These are phyloP conservation scores for Cutaneotrichosporon cyanovorans DNA, from an alignment of 1,284 basidiomycete genomes.

Conservation along the genomic window DNA sequence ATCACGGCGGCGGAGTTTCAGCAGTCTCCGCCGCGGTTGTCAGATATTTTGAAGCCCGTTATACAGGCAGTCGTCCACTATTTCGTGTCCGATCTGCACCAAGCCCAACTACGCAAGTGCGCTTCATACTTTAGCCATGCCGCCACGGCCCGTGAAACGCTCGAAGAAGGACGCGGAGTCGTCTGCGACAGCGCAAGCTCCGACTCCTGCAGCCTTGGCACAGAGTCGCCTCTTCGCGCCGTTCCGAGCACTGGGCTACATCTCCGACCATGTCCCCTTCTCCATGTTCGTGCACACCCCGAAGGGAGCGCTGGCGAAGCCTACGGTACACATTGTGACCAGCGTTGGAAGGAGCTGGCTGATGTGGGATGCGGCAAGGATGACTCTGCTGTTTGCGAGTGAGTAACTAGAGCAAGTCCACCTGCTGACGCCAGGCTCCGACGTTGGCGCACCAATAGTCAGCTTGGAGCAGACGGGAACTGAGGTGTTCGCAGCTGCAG, in stretches of 20 bases:
- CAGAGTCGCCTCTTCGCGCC: slow-evolving; percentile 68
- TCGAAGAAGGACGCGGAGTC: slow-evolving; percentile 10
- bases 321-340: slow-evolving; percentile 73
- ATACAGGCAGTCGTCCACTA: too few relatives aligned
- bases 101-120: too few relatives aligned
- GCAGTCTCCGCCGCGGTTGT: not conserved
- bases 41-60: slow-evolving; percentile 1
- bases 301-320: slow-evolving; percentile 77
- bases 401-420: slow-evolving; percentile 35
- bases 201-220: too few relatives aligned
- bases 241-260: slow-evolving; percentile 85
- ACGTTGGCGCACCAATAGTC: slow-evolving; percentile 64
- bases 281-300: slow-evolving; percentile 76
- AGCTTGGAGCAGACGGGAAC: slow-evolving; percentile 76
- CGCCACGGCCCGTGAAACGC: slow-evolving; percentile 16
- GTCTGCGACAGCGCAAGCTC: too few relatives aligned
- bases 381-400: slow-evolving; percentile 90
- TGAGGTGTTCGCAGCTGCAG: slow-evolving; percentile 73
- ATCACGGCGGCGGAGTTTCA: too few relatives aligned
- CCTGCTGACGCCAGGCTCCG: slow-evolving; percentile 56
- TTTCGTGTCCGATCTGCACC: too few relatives aligned
- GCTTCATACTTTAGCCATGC: too few relatives aligned
- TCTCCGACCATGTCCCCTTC: slow-evolving; percentile 88
- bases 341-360: slow-evolving; percentile 89
- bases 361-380: slow-evolving; percentile 90